These are phyloP conservation scores for Leptodontidium sp. DNA, from an alignment of 2,329 filamentous ascomycete species.

Conservation along the genomic window DNA sequence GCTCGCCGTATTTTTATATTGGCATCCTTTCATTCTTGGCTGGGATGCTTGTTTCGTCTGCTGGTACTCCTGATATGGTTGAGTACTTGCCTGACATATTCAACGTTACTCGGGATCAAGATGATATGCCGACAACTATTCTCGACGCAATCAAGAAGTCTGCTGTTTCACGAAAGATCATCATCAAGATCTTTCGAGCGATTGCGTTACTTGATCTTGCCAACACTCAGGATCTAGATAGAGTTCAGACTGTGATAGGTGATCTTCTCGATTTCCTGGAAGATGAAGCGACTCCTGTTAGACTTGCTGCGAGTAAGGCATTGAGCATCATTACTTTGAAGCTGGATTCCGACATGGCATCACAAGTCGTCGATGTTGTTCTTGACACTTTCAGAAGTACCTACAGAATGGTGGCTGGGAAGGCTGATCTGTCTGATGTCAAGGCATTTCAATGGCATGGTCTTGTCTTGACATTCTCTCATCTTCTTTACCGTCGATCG, in stretches of 20 bases:
- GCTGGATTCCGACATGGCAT: constrained; percentile 80
- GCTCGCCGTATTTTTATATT: constrained; percentile 76
- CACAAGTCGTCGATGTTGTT: constrained; percentile 87
- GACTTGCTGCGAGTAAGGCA: constrained; percentile 90
- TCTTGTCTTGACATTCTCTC: constrained; percentile 84
- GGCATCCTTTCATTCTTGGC: constrained; percentile 83
- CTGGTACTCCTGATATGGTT: constrained; percentile 78
- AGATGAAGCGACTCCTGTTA: constrained; percentile 90
- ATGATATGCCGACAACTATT: constrained; percentile 14
- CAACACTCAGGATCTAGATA: constrained; percentile 48
- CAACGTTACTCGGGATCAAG: constrained; percentile 60
- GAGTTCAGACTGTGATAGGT: constrained; percentile 83
- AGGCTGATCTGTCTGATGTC: constrained; percentile 67
- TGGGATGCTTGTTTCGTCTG: constrained; percentile 72
- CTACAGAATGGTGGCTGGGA: constrained; percentile 50
- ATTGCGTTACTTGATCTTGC: constrained; percentile 67
- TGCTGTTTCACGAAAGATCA: constrained; percentile 80
- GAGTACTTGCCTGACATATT: constrained; percentile 73
- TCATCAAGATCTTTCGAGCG: constrained; percentile 85
- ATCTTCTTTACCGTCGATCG: constrained; percentile 85
- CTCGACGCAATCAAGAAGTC: constrained; percentile 72
- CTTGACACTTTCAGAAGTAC: constrained; percentile 70
- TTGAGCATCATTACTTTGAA: constrained; percentile 87
- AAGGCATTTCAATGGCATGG: constrained; percentile 92
- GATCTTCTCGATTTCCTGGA: constrained; percentile 79